Base-by-base conservation (phyloP, 495 filamentous ascomycete species). In the Talaromyces proteolyticus region DNA sequence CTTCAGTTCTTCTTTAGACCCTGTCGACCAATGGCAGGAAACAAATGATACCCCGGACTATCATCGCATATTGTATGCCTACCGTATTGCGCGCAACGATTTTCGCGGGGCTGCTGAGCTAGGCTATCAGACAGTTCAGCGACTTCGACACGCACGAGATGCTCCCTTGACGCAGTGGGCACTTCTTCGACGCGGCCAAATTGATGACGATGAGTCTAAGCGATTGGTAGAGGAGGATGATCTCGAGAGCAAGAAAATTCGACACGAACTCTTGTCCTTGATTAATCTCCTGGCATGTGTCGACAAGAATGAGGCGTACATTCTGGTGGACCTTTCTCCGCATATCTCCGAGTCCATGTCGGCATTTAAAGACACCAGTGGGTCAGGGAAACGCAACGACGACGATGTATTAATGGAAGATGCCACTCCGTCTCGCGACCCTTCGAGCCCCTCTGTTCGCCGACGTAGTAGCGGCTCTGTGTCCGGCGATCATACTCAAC, bases 201-300 rank as follows among this genome's bases (percentile, higher is more conserved):
- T 76, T 36, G 76, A 82, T 56, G 68, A 76, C 36, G 63, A 75
- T 8, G 74, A 78, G 46, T 75, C 79, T 14, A 73, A 72, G n/a
- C 50, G 42, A 18, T 34, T 52, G 42, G 76, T 81, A 8, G 52
- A 80, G 70, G 52, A 79, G 70, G 66, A 70, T 43, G 76, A 80
- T 54, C 69, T 70, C 1, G 72, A 77, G 44, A 80, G 77, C 55
- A 70, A 75, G 49, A 75, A 75, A 42, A 62, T 85, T 24, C 62
- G 70, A 34, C 66, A 79, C 39, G 83, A 85, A 55, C 92, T 95
- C 52, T 62, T 96, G 8, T 78, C 85, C 49, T 73, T 97, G 34
- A 91, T 97, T 69, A 97, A 98, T 61, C 79, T 88, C 3, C 69
- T 98, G 54, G 82, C 80, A 43, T 93, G 88, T 51, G 89, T 95